Evolutionary conservation across 2,329 filamentous ascomycete genomes (phyloP).

Genomic region (Didymella arachidicola): DNA sequence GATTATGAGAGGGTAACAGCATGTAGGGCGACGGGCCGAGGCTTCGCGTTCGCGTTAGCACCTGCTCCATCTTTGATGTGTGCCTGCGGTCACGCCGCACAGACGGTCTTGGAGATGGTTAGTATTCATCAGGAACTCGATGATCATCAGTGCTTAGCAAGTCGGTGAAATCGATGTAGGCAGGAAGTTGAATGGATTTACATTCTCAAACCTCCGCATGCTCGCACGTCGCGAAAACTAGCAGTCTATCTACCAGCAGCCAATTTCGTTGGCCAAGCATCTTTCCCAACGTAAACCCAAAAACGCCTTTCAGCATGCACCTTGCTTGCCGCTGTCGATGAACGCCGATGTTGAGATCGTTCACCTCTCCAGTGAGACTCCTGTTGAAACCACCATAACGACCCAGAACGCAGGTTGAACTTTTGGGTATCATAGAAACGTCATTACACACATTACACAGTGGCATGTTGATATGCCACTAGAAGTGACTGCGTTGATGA

Average conservation of each 20-base stretch:
- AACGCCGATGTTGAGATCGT: slow-evolving; percentile 53
- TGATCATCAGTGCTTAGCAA: neutral
- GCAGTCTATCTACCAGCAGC: slow-evolving; percentile 12
- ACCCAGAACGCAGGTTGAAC: slow-evolving; percentile 54
- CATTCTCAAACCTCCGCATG: slow-evolving; percentile 19
- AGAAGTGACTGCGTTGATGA: slow-evolving; percentile 44
- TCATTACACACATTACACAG: slow-evolving; percentile 52
- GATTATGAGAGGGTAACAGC: slow-evolving; percentile 11
- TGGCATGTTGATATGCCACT: slow-evolving; percentile 51
- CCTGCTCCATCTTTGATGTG: neutral
- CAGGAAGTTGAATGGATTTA: slow-evolving; percentile 19
- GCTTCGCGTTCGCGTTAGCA: neutral
- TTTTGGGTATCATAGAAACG: slow-evolving; percentile 54
- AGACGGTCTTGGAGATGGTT: neutral
- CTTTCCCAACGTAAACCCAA: slow-evolving; percentile 1
- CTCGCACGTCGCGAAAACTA: slow-evolving; percentile 1
- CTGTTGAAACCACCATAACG: slow-evolving; percentile 39
- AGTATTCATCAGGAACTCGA: neutral
- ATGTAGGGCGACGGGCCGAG: slow-evolving; percentile 1
- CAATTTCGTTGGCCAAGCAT: slow-evolving; percentile 1
- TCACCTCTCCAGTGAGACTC: slow-evolving; percentile 34
- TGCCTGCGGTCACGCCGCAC: neutral
- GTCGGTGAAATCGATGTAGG: neutral
- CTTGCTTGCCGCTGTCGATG: slow-evolving; percentile 33
- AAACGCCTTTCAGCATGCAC: slow-evolving; percentile 22